Base-by-base conservation (phyloP, 495 filamentous ascomycete genomes). In the Parachaetomium inaequale region DNA sequence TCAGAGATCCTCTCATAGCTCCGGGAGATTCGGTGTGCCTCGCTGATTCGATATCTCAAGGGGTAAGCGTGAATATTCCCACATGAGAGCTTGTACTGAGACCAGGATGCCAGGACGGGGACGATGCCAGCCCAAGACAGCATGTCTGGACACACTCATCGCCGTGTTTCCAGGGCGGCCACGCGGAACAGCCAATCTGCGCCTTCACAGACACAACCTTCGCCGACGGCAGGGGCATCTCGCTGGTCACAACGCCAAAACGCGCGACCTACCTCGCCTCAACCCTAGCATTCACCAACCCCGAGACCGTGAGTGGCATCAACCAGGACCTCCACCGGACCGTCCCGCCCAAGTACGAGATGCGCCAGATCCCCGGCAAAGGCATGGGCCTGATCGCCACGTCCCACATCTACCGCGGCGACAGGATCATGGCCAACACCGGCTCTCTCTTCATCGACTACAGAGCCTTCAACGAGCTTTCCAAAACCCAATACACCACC, bases 391-490 rank as follows among this genome's bases (percentile, higher is more conserved):
- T 75, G 23, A 62, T 72, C 2, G 73, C 73, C 29, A 68, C n/a
- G 2, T 32, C 45, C 2, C 61, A 51, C 55, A 74, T 75, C 62
- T 58, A 32, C 15, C 63, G 73, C 25, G 72, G 72, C 21, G 69
- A 71, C 26, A 55, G 62, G 10, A 74, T 75, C 65, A 66, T 75
- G 58, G 70, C 68, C 53, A 74, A 74, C 58, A 74, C 72, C 14
- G 65, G 61, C 7, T 73, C 73, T 0, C 34, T 72, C 42, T 69
- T 75, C 64, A 69, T 73, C 46, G 73, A 75, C 69, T 74, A 75
- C 52, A 61, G 64, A 19, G 67, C 59, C 32, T 74, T 74, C 51
- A 63, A 70, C 28, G 68, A 67, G 23, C 64, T 75, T 28, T 23
- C 62, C 40, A 43, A 55, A 17, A 59, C 65, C 4, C 49, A 73